These are phyloP conservation scores for Amanita rubescens DNA, from an alignment of 768 basidiomycete genomes.

Conservation along the genomic window DNA sequence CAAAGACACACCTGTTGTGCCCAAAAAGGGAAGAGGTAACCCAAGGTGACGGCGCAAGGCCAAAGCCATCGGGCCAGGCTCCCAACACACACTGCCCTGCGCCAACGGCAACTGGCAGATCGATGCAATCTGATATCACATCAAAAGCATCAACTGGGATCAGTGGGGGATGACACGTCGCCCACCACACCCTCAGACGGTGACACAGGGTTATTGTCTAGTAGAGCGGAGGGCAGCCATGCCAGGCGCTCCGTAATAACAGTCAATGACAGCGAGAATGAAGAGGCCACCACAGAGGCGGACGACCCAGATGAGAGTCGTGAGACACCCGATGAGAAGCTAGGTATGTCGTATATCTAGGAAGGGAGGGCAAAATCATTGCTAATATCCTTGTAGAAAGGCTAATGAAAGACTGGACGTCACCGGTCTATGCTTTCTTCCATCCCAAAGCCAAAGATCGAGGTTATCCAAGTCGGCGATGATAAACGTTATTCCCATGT, in stretches of 20 bases:
- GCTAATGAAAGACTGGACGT: conserved; percentile 6
- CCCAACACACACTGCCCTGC: too few species aligned
- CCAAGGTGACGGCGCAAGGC: too few species aligned
- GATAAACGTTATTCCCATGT: conserved; percentile 6
- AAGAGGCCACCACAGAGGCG: not conserved
- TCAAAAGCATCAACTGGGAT: conserved; percentile 5
- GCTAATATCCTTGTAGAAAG: not conserved
- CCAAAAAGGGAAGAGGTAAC: not conserved
- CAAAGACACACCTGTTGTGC: not conserved
- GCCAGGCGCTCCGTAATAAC: too few species aligned
- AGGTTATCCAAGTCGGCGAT: not conserved
- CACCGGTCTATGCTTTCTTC: conserved; percentile 12
- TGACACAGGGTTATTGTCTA: not conserved
- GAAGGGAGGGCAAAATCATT: not conserved
- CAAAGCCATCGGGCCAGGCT: not conserved
- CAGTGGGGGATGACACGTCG: conserved; percentile 3
- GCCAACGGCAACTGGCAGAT: not conserved
- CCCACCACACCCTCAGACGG: not conserved
- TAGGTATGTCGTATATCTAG: not conserved
- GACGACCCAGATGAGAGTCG: not conserved
- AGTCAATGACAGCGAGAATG: too few species aligned
- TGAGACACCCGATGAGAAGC: too few species aligned
- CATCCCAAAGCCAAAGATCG: conserved; percentile 5
- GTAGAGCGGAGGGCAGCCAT: not conserved
- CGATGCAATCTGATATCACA: not conserved